These are phyloP conservation scores for Acanthamoeba sp. DNA, from an alignment of 208 protist genomes.

Conservation along the genomic window DNA sequence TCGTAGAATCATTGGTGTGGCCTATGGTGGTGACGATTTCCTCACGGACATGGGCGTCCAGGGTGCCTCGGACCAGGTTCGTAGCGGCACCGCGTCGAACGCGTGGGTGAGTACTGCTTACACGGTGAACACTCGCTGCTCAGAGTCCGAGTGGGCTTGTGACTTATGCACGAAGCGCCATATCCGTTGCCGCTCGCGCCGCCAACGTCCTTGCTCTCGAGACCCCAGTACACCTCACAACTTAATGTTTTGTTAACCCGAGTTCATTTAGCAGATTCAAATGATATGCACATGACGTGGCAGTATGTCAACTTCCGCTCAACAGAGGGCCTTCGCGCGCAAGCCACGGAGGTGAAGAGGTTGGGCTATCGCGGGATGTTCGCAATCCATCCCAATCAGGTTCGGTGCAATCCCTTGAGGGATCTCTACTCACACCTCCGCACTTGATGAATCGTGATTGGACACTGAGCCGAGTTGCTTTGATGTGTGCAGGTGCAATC, in stretches of 20 bases:
- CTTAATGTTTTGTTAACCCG: too few relatives aligned
- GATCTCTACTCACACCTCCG: background rate
- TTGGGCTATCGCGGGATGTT: constrained; percentile 71
- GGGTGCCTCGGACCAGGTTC: constrained; percentile 48
- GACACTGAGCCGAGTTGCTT: too few relatives aligned
- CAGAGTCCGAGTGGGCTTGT: background rate
- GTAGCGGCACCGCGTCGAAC: background rate
- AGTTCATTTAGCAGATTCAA: too few relatives aligned
- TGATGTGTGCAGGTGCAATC: background rate
- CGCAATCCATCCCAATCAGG: constrained; percentile 69
- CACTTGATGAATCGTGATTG: too few relatives aligned
- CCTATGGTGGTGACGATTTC: constrained; percentile 69
- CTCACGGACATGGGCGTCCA: constrained; percentile 75
- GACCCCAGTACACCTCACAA: background rate
- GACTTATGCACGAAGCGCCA: constrained; percentile 19
- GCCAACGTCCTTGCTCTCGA: constrained; percentile 59
- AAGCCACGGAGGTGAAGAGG: background rate
- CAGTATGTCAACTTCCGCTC: constrained; percentile 71
- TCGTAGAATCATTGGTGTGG: constrained; percentile 50
- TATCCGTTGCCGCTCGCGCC: constrained; percentile 52
- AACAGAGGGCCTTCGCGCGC: background rate
- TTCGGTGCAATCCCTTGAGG: background rate
- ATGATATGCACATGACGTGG: background rate
- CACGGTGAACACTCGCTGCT: too few relatives aligned
- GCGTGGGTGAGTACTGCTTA: too few relatives aligned